Evolutionary conservation across 768 basidiomycete species (phyloP), one percentile per base, ranked within the genome.

Genomic region (Termitomyces bulborhizus): DNA sequence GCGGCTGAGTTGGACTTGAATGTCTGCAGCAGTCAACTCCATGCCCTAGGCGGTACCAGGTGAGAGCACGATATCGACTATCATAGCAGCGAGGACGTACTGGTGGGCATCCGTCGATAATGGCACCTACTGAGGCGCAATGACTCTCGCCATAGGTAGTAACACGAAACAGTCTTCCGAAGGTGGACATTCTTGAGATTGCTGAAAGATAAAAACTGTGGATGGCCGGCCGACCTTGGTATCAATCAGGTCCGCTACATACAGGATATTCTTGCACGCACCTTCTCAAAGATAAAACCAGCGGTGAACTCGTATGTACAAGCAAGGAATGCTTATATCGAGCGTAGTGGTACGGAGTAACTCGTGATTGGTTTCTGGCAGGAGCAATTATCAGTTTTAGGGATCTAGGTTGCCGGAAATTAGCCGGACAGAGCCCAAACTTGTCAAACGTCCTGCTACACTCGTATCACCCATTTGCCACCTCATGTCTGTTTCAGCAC

Each of bases 81-180:
- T 13, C n/a, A 31, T 18, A 40, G 26, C 13, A 5, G 36, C 29
- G 36, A 29, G 29, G 13, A 71, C 84, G 54, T 71, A 97, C 96
- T 39, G 96, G 96, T 51, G 96, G 96, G 61, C 93, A 93, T 34
- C 97, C 97, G 68, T 98, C 97, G 64, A 99, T 85, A 71, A 99
- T 98, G 36, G 92, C 93, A 13, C 97, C 97, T 36, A 98, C 97
- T 13, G 93, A 95, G 31, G 90, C 84, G 68, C 97, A 98, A 69
- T 99, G 97, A 60, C 90, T 93, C 76, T 99, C 97, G 56, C 97
- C 97, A 67, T 90, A 99, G 60, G 97, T 99, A 51, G 95, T 95
- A 27, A 99, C 97, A 46, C 93, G 82, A 76, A 91, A 99, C 39
- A 91, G 76, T 26, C 78, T 83, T 24, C 97, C 97, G 71, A 89